Conservation (phyloP, 2,329 filamentous ascomycete genomes). For the Cladophialophora bantiana region DNA sequence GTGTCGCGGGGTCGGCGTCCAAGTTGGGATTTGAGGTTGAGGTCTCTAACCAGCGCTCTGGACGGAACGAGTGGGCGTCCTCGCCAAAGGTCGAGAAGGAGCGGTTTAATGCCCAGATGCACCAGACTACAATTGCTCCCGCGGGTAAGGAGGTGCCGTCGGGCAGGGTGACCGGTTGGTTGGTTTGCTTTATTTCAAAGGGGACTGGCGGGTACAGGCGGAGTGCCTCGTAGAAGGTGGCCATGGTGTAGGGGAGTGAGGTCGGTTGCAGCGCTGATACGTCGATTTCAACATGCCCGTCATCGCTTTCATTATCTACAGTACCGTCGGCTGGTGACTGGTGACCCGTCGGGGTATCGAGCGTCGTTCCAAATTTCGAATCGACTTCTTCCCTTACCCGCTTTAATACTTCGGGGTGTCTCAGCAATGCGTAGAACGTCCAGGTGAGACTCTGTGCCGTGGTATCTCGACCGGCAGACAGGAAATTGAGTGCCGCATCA, state of each 20-base stretch:
- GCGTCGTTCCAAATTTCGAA: constrained; percentile 27
- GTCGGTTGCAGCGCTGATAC: constrained; percentile 51
- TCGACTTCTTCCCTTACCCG: constrained; percentile 34
- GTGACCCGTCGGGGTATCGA: background rate
- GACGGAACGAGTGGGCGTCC: constrained; percentile 63
- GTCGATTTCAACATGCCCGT: constrained; percentile 31
- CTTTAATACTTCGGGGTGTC: constrained; percentile 49
- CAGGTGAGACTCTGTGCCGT: constrained; percentile 71
- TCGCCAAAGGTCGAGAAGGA: constrained; percentile 63
- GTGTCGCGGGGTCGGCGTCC: background rate
- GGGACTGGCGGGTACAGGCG: constrained; percentile 70
- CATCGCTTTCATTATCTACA: constrained; percentile 40
- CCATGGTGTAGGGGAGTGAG: constrained; percentile 63
- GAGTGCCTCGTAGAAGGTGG: constrained; percentile 67
- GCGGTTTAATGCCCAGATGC: constrained; percentile 69
- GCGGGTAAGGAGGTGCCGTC: constrained; percentile 57
- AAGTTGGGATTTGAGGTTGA: background rate
- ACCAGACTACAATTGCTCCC: constrained; percentile 66
- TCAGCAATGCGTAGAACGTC: constrained; percentile 67
- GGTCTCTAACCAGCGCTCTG: constrained; percentile 59
- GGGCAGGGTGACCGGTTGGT: constrained; percentile 57
- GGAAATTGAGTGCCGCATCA: constrained; percentile 70
- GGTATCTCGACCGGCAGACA: constrained; percentile 70
- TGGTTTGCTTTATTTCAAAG: constrained; percentile 69
- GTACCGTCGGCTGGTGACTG: background rate